These are phyloP conservation scores for Sporothrix pseudoabietina DNA, from an alignment of 2,329 filamentous ascomycete species.

Conservation along the genomic window DNA sequence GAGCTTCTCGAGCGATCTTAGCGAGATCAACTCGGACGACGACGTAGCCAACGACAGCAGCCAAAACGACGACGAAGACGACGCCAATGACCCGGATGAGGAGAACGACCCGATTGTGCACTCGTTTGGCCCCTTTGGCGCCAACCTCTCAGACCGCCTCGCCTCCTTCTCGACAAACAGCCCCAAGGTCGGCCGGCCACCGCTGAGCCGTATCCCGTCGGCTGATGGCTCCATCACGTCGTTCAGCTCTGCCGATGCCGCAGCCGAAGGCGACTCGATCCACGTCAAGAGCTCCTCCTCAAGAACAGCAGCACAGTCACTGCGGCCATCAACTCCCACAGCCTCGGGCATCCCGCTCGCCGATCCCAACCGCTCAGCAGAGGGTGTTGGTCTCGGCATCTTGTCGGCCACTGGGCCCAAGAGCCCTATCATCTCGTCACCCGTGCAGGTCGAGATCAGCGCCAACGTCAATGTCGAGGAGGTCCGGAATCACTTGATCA, in stretches of 20 bases:
- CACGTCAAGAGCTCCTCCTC: neutral
- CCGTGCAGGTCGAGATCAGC: constrained; percentile 26
- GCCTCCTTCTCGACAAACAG: constrained; percentile 74
- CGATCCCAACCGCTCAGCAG: constrained; percentile 16
- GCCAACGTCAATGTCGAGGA: constrained; percentile 46
- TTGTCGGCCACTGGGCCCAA: constrained; percentile 34
- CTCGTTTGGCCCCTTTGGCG: constrained; percentile 88
- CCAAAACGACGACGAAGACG: constrained; percentile 75
- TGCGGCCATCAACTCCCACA: constrained; percentile 13
- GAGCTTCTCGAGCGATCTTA: constrained; percentile 61
- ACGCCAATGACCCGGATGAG: constrained; percentile 78
- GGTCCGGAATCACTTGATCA: constrained; percentile 84
- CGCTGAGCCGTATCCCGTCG: constrained; percentile 31
- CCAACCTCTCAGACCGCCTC: constrained; percentile 79
- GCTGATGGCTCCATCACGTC: constrained; percentile 34
- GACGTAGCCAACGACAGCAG: constrained; percentile 68
- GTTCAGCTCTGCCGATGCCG: constrained; percentile 17
- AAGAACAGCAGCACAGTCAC: neutral
- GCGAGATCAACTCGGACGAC: constrained; percentile 54
- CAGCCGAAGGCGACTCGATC: constrained; percentile 1
- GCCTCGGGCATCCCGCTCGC: neutral
- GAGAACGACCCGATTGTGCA: constrained; percentile 93
- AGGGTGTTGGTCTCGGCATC: constrained; percentile 35
- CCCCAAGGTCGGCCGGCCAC: constrained; percentile 50
- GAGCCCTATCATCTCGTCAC: neutral